Percentiles rank a stretch among this genome's conserved stretches.
Conservation (phyloP, 2,329 filamentous ascomycete genomes). For the Thermoascus crustaceus region DNA sequence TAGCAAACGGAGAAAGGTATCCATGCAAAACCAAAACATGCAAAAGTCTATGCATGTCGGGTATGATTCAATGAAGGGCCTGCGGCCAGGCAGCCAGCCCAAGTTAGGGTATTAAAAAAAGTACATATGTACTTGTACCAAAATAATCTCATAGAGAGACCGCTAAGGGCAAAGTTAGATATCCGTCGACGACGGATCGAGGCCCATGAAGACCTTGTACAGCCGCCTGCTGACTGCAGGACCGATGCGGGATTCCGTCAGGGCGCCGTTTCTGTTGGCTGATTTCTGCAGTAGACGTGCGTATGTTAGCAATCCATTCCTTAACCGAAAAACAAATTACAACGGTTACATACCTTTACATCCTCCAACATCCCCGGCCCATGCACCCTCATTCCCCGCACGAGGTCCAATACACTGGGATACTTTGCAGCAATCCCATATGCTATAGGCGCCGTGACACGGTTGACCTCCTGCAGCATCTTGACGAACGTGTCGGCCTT, state of each 20-base stretch:
- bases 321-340: slow-evolving; percentile 4
- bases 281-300: slow-evolving; percentile 30
- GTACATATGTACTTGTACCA: too few species aligned
- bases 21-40: too few species aligned
- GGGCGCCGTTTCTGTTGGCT: slow-evolving; percentile 39
- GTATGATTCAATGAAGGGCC: too few species aligned
- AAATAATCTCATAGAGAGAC: too few species aligned
- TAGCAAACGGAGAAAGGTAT: too few species aligned
- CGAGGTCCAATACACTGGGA: slow-evolving; percentile 48
- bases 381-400: slow-evolving; percentile 49
- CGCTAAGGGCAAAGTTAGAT: slow-evolving; percentile 26
- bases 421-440: slow-evolving; percentile 60
- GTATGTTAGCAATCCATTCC: slow-evolving; percentile 4
- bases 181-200: slow-evolving; percentile 39
- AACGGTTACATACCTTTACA: slow-evolving; percentile 35
- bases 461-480: slow-evolving; percentile 67
- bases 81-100: too few species aligned
- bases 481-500: slow-evolving; percentile 59
- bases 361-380: slow-evolving; percentile 57
- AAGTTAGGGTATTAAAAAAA: too few species aligned
- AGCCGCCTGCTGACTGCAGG: slow-evolving; percentile 41
- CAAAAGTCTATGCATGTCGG: too few species aligned
- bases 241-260: slow-evolving; percentile 39
- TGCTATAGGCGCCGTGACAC: slow-evolving; percentile 64
- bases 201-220: slow-evolving; percentile 43